Evolutionary conservation across 495 filamentous ascomycete species (phyloP).

Genomic region (Podospora anserina): DNA sequence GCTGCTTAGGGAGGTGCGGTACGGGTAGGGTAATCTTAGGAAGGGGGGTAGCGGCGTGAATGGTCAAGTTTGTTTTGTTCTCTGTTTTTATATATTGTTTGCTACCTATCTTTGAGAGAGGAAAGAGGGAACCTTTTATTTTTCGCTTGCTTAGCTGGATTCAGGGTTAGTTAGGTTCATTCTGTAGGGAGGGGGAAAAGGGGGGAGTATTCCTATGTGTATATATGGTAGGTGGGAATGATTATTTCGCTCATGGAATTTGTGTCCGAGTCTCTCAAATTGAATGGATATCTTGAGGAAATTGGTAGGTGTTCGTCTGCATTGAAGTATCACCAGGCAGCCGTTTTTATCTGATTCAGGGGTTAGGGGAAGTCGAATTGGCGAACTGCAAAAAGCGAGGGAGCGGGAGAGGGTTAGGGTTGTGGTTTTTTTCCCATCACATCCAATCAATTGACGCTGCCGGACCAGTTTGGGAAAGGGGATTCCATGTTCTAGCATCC

Average conservation of each 20-base stretch:
- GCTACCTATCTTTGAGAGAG: not conserved
- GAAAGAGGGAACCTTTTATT: not conserved
- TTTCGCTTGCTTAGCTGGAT: not conserved
- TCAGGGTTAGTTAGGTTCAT: not conserved
- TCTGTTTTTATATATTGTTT: not conserved
- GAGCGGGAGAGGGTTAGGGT: not conserved
- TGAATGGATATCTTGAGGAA: too few relatives aligned
- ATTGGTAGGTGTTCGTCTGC: too few relatives aligned
- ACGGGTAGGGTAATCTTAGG: not conserved
- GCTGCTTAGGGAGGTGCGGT: not conserved
- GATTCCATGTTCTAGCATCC: not conserved
- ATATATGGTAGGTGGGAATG: not conserved
- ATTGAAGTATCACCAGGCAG: too few relatives aligned
- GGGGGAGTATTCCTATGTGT: not conserved
- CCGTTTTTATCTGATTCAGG: too few relatives aligned
- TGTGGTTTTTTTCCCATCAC: not conserved
- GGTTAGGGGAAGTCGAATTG: too few relatives aligned
- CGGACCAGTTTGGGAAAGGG: not conserved
- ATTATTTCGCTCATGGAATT: too few relatives aligned
- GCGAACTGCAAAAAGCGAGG: too few relatives aligned
- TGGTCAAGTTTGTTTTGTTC: not conserved
- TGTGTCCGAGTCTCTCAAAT: too few relatives aligned
- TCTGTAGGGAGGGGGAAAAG: not conserved
- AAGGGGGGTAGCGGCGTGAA: not conserved
- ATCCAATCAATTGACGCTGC: not conserved